Conservation (phyloP, 441 rosid species). For the Pelargonium fulgidum region DNA sequence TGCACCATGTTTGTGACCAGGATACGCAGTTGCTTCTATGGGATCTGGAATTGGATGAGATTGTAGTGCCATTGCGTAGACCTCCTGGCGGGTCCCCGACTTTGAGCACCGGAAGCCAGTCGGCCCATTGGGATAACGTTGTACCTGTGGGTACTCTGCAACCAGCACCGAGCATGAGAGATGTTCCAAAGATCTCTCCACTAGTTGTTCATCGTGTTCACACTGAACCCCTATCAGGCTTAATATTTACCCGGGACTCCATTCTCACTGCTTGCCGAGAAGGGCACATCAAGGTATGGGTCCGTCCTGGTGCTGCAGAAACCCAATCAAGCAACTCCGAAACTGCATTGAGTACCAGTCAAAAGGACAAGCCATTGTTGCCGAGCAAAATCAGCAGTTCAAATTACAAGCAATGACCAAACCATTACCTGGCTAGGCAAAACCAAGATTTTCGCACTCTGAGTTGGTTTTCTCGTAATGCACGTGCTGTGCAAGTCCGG, state of each 20-base stretch:
- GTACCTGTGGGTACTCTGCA: slow-evolving; percentile 70
- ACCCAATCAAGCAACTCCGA: slow-evolving; percentile 50
- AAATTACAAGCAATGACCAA: slow-evolving; percentile 53
- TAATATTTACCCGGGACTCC: slow-evolving; percentile 79
- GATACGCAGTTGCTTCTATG: slow-evolving; percentile 90
- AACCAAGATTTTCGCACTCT: slow-evolving; percentile 20
- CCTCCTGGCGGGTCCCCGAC: slow-evolving; percentile 98
- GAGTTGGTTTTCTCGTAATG: too few species aligned
- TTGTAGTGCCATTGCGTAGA: slow-evolving; percentile 87
- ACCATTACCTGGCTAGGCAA: slow-evolving; percentile 4
- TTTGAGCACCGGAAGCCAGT: slow-evolving; percentile 89
- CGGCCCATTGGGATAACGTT: slow-evolving; percentile 86
- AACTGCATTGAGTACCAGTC: slow-evolving; percentile 38
- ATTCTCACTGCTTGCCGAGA: slow-evolving; percentile 79
- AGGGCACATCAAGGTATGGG: slow-evolving; percentile 91
- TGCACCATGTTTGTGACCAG: slow-evolving; percentile 35
- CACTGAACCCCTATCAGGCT: slow-evolving; percentile 81
- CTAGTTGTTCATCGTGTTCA: slow-evolving; percentile 80
- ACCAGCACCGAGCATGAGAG: slow-evolving; percentile 81
- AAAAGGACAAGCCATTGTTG: slow-evolving; percentile 32
- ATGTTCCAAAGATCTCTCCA: slow-evolving; percentile 86
- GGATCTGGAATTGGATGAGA: slow-evolving; percentile 98
- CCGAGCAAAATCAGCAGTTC: slow-evolving; percentile 48
- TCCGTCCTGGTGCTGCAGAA: slow-evolving; percentile 59
- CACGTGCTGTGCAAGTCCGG: slow-evolving; percentile 21